These are phyloP conservation scores for Oryza australiensis DNA, from an alignment of 176 grass and related monocot species.

Conservation along the genomic window DNA sequence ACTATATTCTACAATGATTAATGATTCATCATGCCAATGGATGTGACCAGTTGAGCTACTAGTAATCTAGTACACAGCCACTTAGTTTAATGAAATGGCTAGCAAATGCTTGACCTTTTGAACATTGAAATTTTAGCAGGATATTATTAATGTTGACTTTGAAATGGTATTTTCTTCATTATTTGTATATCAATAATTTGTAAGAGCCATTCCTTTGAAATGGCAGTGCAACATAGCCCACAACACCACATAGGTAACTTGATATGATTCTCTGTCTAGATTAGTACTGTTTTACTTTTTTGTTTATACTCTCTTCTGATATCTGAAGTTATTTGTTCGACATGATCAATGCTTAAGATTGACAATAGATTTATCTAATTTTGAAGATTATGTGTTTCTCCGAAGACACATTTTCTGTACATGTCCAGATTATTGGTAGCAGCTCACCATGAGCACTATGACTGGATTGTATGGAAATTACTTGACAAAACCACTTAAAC, in stretches of 20 bases:
- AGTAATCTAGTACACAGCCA: neutral
- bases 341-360: neutral
- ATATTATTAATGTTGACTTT: neutral
- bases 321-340: neutral
- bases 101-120: neutral
- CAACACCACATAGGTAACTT: neutral
- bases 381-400: neutral
- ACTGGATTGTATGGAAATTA: neutral
- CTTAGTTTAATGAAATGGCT: neutral
- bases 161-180: neutral
- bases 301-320: conserved; percentile 3
- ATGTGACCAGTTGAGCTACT: neutral
- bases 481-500: neutral
- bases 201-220: neutral
- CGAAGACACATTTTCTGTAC: neutral
- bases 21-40: neutral
- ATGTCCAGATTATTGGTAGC: neutral
- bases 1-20: neutral
- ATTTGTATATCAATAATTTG: neutral
- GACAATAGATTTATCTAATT: neutral
- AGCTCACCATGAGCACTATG: neutral
- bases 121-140: neutral
- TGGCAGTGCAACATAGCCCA: neutral
- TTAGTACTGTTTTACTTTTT: neutral
- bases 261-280: neutral